Evolutionary conservation across 1,139 yeast genomes (phyloP), one percentile per base, ranked within the genome.

Genomic region (Hyphopichia fennica): DNA sequence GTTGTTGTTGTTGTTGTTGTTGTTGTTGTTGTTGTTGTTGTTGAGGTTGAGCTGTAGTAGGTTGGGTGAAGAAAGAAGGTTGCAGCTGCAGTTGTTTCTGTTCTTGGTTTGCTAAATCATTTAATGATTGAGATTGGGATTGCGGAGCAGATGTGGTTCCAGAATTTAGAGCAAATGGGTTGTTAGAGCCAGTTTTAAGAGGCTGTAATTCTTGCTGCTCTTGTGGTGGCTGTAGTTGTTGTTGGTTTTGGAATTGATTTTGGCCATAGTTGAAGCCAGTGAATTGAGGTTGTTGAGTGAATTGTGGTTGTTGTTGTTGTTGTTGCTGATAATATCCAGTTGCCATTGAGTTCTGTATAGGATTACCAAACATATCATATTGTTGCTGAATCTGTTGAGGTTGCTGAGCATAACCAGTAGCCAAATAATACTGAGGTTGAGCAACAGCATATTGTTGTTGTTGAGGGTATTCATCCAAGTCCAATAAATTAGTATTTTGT

Each of bases 281-380:
- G 40, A 62, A 62, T 46, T 57, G 63, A 18, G 66, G 63, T 41
- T 61, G 67, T 35, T 65, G 67, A 39, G 57, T 61, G 25, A 48
- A 48, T 28, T 31, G 34, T 3, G 19, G 34, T 45, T 65, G 73
- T 41, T 67, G 73, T 35, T 23, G 17, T 10, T 49, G 50, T 41
- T 54, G 62, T 42, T 54, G 63, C 34, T 53, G 61, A 37, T 58
- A 66, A 34, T 54, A 57, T 0, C 87, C 87, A 2, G 87, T 81
- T 23, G 70, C 67, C 69, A 81, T 67, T 16, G 84, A 65, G 45
- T 69, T 62, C 50, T 77, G 76, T 42, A 87, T 79, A 14, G 95
- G 95, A 58, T 86, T 86, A 22, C 95, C 96, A 69, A 84, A 87
- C 70, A 86, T 72, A 59, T 87, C 96, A 50, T 76, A 82, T 52